Base-by-base conservation (phyloP, 2,329 filamentous ascomycete genomes). In the Arthrocladium fulminans region DNA sequence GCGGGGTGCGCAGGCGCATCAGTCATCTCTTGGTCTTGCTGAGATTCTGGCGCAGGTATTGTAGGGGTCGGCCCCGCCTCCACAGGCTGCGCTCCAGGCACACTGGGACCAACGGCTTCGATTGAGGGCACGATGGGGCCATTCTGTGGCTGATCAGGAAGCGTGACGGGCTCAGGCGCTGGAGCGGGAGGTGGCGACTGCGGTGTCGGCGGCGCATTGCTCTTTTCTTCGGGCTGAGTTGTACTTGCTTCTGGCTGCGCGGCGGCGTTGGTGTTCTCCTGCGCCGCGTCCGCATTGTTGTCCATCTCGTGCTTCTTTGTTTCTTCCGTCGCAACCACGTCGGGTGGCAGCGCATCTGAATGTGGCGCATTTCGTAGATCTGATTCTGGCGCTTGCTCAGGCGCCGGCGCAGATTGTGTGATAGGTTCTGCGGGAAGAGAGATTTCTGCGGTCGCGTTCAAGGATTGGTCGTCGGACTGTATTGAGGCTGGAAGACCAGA, bases 21-120 rank as follows among this genome's bases (percentile, higher is more conserved):
- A n/a, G 64, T 61, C 76, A 80, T 79, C 34, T 70, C 64, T 9
- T 74, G 65, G 49, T 79, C 76, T 32, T 53, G 52, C 12, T 53
- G 50, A 9, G 52, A 37, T 20, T 60, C 38, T 44, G 45, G 15
- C n/a, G 55, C 35, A 24, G 54, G 38, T 5, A 48, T 49, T 49
- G 54, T 35, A 32, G 51, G 51, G 13, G 51, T 47, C 10, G 55
- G 48, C 24, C 51, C 50, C 6, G 56, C 48, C 17, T 59, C 49
- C 37, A 51, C 51, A 27, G 56, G 54, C 19, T 58, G 51, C 34
- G 49, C 43, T 23, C 52, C 57, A 30, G 45, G 10, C 3, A 40
- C 45, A 44, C 43, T 9, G 9, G 42, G 8, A 7, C 38, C 30
- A 20, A 30, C 20, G 12, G 12, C 12, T 19, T 38, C 13, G 15